Conservation (phyloP, 2,329 filamentous ascomycete genomes). For the Cryphonectria nitschkei region DNA sequence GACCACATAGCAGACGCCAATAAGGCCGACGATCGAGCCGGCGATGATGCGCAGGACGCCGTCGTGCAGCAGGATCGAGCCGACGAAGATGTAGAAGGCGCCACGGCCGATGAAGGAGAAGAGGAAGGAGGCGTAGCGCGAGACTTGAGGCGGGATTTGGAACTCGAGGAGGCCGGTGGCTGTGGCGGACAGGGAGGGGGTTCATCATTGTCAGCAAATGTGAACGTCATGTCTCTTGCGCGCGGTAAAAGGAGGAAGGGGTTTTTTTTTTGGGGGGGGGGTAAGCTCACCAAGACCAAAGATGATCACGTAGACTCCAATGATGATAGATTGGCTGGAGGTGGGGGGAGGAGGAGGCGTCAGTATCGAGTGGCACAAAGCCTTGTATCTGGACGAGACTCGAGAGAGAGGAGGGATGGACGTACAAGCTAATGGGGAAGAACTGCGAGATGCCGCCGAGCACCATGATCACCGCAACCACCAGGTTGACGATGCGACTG, state of each 20-base stretch:
- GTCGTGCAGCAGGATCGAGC: constrained; percentile 77
- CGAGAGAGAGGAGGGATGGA: constrained; percentile 34
- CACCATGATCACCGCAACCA: constrained; percentile 82
- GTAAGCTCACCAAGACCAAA: constrained; percentile 77
- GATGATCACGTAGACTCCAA: constrained; percentile 85
- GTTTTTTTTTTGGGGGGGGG: no score
- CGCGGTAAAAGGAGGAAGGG: neutral
- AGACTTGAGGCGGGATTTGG: constrained; percentile 89
- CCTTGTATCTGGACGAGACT: neutral
- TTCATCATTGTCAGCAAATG: neutral
- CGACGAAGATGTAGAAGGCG: constrained; percentile 95
- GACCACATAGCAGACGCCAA: constrained; percentile 77
- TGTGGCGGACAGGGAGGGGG: neutral
- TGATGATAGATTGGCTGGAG: constrained; percentile 69
- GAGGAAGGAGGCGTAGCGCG: constrained; percentile 94
- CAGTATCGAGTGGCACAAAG: constrained; percentile 6
- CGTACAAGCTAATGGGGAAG: constrained; percentile 65
- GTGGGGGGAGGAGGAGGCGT: neutral
- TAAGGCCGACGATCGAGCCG: constrained; percentile 75
- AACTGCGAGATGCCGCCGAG: constrained; percentile 80
- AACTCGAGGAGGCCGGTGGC: constrained; percentile 62
- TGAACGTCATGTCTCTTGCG: neutral
- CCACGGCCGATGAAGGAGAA: constrained; percentile 97
- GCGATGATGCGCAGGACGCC: constrained; percentile 71
- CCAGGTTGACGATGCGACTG: constrained; percentile 95